Base-by-base conservation (phyloP, 257 asterid species). In the Fraxinus americana region DNA sequence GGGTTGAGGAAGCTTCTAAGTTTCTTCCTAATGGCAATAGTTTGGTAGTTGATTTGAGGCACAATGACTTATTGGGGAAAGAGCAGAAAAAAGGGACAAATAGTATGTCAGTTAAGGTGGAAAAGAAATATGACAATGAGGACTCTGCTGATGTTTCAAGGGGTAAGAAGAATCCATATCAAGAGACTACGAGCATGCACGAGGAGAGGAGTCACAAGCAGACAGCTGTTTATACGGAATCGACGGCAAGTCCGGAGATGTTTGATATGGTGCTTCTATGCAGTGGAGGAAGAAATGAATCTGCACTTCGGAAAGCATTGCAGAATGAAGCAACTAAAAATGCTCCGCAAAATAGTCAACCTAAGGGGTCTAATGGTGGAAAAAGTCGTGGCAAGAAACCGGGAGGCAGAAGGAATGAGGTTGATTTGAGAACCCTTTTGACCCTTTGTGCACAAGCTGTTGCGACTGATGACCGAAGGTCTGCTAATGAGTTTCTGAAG, bases 391-490 rank as follows among this genome's bases (percentile, higher is more conserved):
- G 87, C 36, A 92, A 88, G 89, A 92, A 82, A 67, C 88, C 75
- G 45, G 90, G 85, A 54, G 70, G 86, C 38, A 88, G 81, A 77
- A 82, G 76, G 71, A 84, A 84, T 4, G 84, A 83, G n/a, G 94
- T 92, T 19, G 98, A 92, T 80, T 79, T 92, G 81, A 86, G 98
- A 77, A 87, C 90, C 27, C 75, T 92, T 6, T 79, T 92, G 84
- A 88, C 89, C 57, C 92, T 90, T 5, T 91, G 92, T 74, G 98
- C 98, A 50, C 92, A 92, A 83, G 94, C 98, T 3, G 92, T 92
- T 78, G 97, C 94, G 50, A 88, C 91, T 2, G 90, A 91, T 82
- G 94, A 92, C 68, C 89, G 85, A 48, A 84, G 92, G 77, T 83
- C 86, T 0, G 97, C 93, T 4, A 84, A 79, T 54, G 94, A 90